These are phyloP conservation scores for Marchantia polymorpha DNA, from an alignment of 225 moss, liverwort and hornwort genomes.

Conservation along the genomic window DNA sequence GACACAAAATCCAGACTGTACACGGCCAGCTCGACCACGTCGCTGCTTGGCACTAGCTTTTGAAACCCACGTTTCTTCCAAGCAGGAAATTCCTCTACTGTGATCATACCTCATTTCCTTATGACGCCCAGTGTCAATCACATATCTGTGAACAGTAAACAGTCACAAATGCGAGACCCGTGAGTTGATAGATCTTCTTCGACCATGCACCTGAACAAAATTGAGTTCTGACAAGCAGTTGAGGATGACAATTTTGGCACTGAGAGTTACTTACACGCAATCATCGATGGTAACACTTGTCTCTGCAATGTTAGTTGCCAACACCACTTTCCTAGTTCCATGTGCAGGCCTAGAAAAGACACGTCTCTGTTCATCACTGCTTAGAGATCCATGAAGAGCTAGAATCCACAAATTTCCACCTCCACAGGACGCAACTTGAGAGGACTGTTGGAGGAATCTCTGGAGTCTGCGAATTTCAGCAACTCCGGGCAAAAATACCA, in stretches of 20 bases:
- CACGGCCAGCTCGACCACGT: constrained; percentile 73
- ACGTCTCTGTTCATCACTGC: constrained; percentile 64
- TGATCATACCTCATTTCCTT: constrained; percentile 84
- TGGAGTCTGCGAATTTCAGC: constrained; percentile 69
- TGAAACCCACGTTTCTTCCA: constrained; percentile 77
- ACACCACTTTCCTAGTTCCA: constrained; percentile 64
- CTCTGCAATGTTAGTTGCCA: constrained; percentile 83
- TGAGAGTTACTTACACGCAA: constrained; percentile 55
- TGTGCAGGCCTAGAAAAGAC: constrained; percentile 63
- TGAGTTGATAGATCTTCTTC: background rate
- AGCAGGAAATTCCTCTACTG: constrained; percentile 68
- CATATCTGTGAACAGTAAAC: constrained; percentile 46
- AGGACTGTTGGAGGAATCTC: constrained; percentile 50
- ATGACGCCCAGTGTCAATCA: constrained; percentile 73
- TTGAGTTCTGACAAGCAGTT: background rate
- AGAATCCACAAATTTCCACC: constrained; percentile 54
- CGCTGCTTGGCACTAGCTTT: constrained; percentile 79
- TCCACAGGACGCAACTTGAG: constrained; percentile 50
- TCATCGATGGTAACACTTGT: constrained; percentile 85
- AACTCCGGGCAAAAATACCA: constrained; percentile 74
- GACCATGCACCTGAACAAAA: background rate
- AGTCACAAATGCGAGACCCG: background rate
- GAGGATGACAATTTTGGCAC: background rate
- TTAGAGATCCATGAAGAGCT: constrained; percentile 71
- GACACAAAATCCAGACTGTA: constrained; percentile 64